Evolutionary conservation across 169 alveolate species (phyloP).

Genomic region (Plasmodium gonderi): DNA sequence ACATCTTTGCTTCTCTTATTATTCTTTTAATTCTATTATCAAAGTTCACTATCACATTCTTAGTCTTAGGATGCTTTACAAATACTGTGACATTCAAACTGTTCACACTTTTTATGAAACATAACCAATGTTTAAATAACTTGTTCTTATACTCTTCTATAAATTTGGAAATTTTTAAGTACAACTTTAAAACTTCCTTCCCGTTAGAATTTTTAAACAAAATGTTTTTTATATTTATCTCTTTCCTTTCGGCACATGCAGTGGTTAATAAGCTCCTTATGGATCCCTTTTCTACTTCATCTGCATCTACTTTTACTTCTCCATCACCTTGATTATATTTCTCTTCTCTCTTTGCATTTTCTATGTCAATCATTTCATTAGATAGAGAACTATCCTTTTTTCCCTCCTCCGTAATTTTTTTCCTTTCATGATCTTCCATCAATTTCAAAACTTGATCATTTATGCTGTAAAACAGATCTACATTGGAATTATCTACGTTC

Average conservation of each 20-base stretch:
- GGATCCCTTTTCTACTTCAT: neutral
- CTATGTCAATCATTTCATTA: neutral
- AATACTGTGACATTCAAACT: constrained; percentile 69
- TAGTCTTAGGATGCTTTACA: constrained; percentile 74
- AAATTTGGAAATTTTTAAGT: constrained; percentile 54
- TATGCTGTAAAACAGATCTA: neutral
- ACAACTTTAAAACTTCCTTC: constrained; percentile 70
- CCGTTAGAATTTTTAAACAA: constrained; percentile 41
- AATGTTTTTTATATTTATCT: constrained; percentile 41
- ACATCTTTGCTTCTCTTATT: constrained; percentile 74
- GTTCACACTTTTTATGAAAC: constrained; percentile 42
- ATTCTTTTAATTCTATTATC: constrained; percentile 63
- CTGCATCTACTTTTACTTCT: neutral
- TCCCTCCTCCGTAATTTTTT: constrained; percentile 1
- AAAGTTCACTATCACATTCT: constrained; percentile 61
- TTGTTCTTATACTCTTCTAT: constrained; percentile 65
- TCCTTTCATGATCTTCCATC: constrained; percentile 53
- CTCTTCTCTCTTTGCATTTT: neutral
- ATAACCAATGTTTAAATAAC: constrained; percentile 72
- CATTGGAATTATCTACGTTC: neutral
- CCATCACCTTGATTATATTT: neutral
- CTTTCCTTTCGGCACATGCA: neutral
- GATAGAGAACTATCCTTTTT: neutral
- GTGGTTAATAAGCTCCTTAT: neutral
- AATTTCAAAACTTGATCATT: constrained; percentile 33